A percentile compares a stretch with the other conserved stretches of the same genome.
Evolutionary conservation across 1,139 yeast genomes (phyloP).

Genomic region (Meyerozyma carpophila): DNA sequence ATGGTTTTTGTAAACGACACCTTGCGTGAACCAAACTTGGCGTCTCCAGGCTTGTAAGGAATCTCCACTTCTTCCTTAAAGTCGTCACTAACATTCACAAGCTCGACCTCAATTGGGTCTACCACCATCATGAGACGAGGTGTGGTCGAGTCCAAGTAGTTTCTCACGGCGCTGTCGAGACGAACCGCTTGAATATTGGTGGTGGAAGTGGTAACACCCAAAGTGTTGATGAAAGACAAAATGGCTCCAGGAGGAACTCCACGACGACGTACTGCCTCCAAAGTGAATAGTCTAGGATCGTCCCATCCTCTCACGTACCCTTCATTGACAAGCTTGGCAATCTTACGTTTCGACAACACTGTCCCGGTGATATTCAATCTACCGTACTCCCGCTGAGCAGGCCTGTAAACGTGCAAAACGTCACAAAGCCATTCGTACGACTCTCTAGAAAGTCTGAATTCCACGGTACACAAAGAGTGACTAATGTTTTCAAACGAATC

Average conservation of each 20-base stretch:
- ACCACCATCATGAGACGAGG: conserved; percentile 94
- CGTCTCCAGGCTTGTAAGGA: conserved; percentile 83
- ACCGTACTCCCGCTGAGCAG: conserved; percentile 98
- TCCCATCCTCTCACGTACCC: conserved; percentile 92
- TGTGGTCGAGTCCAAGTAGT: conserved; percentile 81
- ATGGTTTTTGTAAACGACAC: conserved; percentile 73
- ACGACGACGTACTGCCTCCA: conserved; percentile 92
- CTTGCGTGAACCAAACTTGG: conserved; percentile 61
- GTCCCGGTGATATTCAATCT: conserved; percentile 94
- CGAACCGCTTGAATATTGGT: conserved; percentile 87
- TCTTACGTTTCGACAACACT: conserved; percentile 89
- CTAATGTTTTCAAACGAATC: conserved; percentile 96
- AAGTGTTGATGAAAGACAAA: conserved; percentile 83
- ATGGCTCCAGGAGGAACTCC: conserved; percentile 99
- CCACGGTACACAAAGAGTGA: conserved; percentile 93
- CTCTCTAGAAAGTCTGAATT: conserved; percentile 86
- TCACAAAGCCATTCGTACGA: conserved; percentile 99
- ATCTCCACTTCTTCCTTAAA: conserved; percentile 64
- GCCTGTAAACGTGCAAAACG: conserved; percentile 89
- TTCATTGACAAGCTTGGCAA: conserved; percentile 84
- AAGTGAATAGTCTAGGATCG: conserved; percentile 93
- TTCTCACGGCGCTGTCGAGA: conserved; percentile 85
- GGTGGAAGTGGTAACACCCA: conserved; percentile 93
- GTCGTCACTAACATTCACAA: conserved; percentile 78
- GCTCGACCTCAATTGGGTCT: conserved; percentile 77